Percentiles rank a stretch among this genome's conserved stretches.
phyloP scores from a whole-genome alignment of 495 filamentous ascomycete genomes.

The Penicillium canescens region DNA sequence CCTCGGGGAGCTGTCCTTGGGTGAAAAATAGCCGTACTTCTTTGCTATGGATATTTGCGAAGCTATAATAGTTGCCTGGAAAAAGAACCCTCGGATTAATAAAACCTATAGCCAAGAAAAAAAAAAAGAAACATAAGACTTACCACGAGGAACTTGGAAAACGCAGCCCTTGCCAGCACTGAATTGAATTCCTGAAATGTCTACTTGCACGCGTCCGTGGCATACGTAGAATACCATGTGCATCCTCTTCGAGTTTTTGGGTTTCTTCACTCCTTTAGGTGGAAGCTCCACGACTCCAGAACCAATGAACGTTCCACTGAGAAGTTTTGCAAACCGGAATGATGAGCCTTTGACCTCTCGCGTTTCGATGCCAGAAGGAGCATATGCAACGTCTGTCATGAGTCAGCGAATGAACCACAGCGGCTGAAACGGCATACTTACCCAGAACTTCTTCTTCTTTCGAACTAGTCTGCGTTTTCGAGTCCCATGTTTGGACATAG shows the following conservation, averaged over 20 bases:
- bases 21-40: conserved; percentile 82
- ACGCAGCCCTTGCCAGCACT: conserved; percentile 82
- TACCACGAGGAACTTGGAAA: conserved; percentile 93
- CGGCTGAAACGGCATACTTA: conserved; percentile 26
- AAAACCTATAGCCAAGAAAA: not conserved
- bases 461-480: conserved; percentile 46
- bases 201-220: conserved; percentile 74
- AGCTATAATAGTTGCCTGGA: conserved; percentile 81
- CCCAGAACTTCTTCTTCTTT: conserved; percentile 60
- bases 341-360: conserved; percentile 70
- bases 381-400: conserved; percentile 67
- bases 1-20: conserved; percentile 64
- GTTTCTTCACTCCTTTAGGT: conserved; percentile 74
- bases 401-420: conserved; percentile 13
- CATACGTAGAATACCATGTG: conserved; percentile 94
- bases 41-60: conserved; percentile 67
- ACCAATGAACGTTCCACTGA: conserved; percentile 81
- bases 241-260: conserved; percentile 90
- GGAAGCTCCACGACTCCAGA: conserved; percentile 86
- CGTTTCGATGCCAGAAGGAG: conserved; percentile 71
- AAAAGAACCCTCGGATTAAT: conserved; percentile 4
- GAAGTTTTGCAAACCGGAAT: conserved; percentile 85
- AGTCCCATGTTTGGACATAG: conserved; percentile 58
- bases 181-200: conserved; percentile 71
- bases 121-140: conserved; percentile 30